Evolutionary conservation across 805 yeast species (phyloP).

Genomic region (Yarrowia sp.): DNA sequence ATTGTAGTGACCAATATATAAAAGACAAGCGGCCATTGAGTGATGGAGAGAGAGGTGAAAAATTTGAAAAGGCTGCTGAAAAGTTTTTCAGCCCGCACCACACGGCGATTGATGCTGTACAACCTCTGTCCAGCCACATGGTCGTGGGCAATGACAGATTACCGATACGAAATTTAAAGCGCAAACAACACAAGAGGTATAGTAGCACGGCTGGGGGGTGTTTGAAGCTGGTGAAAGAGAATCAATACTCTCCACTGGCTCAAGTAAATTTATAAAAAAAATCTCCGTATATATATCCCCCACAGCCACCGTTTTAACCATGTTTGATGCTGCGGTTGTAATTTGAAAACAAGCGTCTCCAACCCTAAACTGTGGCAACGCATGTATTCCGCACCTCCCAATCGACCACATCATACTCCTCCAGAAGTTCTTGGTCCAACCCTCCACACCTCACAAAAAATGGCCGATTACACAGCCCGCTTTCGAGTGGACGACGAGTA

Average conservation of each 20-base stretch:
- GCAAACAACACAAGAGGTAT: background rate
- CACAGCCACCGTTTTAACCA: too few relatives aligned
- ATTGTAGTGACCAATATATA: background rate
- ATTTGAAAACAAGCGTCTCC: background rate
- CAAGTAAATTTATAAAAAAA: too few relatives aligned
- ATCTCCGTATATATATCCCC: too few relatives aligned
- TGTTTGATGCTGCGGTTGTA: too few relatives aligned
- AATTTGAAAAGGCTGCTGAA: background rate
- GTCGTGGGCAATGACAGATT: background rate
- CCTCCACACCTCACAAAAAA: background rate
- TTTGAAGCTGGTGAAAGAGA: too few relatives aligned
- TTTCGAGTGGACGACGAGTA: slow-evolving; percentile 24
- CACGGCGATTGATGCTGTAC: background rate
- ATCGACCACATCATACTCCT: slow-evolving; percentile 5
- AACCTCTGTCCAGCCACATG: background rate
- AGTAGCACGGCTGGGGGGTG: background rate
- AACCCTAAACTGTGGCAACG: slow-evolving; percentile 27
- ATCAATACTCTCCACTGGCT: too few relatives aligned
- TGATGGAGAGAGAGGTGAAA: background rate
- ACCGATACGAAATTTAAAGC: background rate
- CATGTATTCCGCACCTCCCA: slow-evolving; percentile 26
- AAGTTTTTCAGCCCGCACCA: background rate
- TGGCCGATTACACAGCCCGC: slow-evolving; percentile 24
- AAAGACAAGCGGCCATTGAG: background rate
- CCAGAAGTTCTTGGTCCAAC: too few relatives aligned